Evolutionary conservation across 1,284 basidiomycete genomes (phyloP).

Genomic region (Fereydounia khargensis): DNA sequence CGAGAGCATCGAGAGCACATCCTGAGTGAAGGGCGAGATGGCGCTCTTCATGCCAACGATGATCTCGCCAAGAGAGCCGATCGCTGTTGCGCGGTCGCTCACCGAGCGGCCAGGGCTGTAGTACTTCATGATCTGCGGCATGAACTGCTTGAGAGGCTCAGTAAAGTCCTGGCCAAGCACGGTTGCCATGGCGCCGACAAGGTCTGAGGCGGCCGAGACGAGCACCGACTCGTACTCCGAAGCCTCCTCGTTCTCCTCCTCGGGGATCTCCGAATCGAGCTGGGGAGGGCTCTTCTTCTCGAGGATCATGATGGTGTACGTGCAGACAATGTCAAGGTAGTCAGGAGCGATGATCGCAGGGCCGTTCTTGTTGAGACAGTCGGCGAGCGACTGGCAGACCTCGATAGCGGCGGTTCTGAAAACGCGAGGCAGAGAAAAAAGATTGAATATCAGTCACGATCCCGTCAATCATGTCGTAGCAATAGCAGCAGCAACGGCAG

Average conservation of each 20-base stretch:
- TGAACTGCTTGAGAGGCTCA: conserved; percentile 79
- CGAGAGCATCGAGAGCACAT: conserved; percentile 58
- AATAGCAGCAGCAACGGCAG: too few relatives aligned
- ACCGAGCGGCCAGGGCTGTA: conserved; percentile 80
- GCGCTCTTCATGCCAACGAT: conserved; percentile 86
- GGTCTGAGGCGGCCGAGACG: conserved; percentile 88
- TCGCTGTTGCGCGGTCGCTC: conserved; percentile 87
- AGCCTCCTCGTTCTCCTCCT: conserved; percentile 70
- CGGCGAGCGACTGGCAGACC: conserved; percentile 80
- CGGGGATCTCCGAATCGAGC: conserved; percentile 84
- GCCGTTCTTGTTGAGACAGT: conserved; percentile 86
- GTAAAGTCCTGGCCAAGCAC: conserved; percentile 82
- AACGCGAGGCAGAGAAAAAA: too few relatives aligned
- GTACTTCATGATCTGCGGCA: conserved; percentile 86
- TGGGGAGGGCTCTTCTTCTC: conserved; percentile 73
- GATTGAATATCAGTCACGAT: too few relatives aligned
- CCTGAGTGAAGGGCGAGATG: conserved; percentile 77
- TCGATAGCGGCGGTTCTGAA: conserved; percentile 79
- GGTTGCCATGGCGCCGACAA: conserved; percentile 85
- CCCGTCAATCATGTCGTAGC: too few relatives aligned
- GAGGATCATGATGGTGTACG: conserved; percentile 64
- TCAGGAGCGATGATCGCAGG: conserved; percentile 66
- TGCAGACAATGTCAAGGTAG: conserved; percentile 64
- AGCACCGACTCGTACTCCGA: conserved; percentile 97
- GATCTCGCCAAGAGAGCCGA: conserved; percentile 92